Base-by-base conservation (phyloP, 2,329 filamentous ascomycete species). In the Aspergillus sp. region DNA sequence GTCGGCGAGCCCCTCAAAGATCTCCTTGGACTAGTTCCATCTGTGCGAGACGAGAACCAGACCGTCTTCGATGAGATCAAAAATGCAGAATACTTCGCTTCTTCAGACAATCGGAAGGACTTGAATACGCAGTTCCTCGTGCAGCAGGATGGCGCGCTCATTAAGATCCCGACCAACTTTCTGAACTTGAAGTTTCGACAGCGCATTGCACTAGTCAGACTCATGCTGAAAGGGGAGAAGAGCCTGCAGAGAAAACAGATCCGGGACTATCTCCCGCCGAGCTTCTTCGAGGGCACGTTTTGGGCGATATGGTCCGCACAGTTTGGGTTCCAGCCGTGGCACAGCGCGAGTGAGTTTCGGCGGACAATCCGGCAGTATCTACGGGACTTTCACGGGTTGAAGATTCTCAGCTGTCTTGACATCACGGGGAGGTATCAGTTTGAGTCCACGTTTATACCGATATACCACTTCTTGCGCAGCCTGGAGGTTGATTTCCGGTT, bases 311-410 rank as follows among this genome's bases (percentile, higher is more conserved):
- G 66, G 66, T 62, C 60, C 2, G 52, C 60, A 13, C 66, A 66
- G 64, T 67, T 68, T 34, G 62, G 63, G 9, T 61, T 68, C 34
- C 60, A 67, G 45, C 66, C 65, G 19, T 66, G 62, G 63, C 63
- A 68, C 38, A 63, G 66, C 23, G 66, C 60, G 15, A 34, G 31
- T 13, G 66, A 67, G 41, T 68, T 68, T 28, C 59, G 59, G n/a
- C 63, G 61, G 17, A 47, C 64, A 31, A 41, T 68, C n/a, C 50
- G 28, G 4, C 57, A 61, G 43, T 64, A 65, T 31, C 38, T 65
- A 2, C n/a, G 23, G 2, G 59, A 60, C 8, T 64, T 65, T 28
- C 60, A 57, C 13, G 56, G 31, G 8, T 34, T 68, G 22, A 56
- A 38, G 43, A 58, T 65, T 22, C 22, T 65, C 28, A 58, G 22